Evolutionary conservation across 148 eudicot genomes (phyloP).

Genomic region (Rhododendron vialii): DNA sequence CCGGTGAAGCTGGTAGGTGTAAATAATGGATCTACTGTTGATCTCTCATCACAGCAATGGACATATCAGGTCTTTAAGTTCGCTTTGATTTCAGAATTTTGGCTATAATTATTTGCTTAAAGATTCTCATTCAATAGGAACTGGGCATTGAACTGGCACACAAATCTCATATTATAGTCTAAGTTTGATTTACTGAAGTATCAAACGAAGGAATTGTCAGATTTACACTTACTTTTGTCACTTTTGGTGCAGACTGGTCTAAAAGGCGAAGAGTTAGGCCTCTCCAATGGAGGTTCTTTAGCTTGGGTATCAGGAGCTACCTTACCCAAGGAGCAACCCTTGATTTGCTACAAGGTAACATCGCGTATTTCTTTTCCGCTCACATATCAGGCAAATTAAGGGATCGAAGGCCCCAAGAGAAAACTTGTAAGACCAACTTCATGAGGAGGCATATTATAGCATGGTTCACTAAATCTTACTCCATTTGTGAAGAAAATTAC

Average conservation of each 20-base stretch:
- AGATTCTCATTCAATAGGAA: background rate
- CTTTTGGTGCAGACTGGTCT: constrained; percentile 36
- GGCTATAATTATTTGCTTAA: background rate
- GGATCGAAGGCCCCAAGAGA: background rate
- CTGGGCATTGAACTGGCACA: background rate
- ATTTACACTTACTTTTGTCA: background rate
- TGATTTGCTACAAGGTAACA: constrained; percentile 59
- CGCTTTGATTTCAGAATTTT: background rate
- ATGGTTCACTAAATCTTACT: too few relatives aligned
- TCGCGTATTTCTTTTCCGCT: background rate
- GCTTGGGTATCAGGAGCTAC: constrained; percentile 37
- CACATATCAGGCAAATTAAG: background rate
- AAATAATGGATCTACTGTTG: constrained; percentile 37
- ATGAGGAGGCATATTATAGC: background rate
- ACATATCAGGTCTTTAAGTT: constrained; percentile 68
- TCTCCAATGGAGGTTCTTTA: constrained; percentile 35
- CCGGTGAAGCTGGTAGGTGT: constrained; percentile 65
- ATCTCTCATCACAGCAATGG: constrained; percentile 79
- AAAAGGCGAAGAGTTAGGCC: constrained; percentile 47
- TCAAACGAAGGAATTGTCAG: background rate
- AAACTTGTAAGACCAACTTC: background rate
- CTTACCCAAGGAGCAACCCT: constrained; percentile 45
- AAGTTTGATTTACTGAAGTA: background rate
- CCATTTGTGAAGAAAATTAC: background rate
- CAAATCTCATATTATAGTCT: background rate